A percentile compares a stretch with the other conserved stretches of the same genome.
These are phyloP conservation scores for Croton setiger DNA, from an alignment of 441 rosid genomes.

Conservation along the genomic window DNA sequence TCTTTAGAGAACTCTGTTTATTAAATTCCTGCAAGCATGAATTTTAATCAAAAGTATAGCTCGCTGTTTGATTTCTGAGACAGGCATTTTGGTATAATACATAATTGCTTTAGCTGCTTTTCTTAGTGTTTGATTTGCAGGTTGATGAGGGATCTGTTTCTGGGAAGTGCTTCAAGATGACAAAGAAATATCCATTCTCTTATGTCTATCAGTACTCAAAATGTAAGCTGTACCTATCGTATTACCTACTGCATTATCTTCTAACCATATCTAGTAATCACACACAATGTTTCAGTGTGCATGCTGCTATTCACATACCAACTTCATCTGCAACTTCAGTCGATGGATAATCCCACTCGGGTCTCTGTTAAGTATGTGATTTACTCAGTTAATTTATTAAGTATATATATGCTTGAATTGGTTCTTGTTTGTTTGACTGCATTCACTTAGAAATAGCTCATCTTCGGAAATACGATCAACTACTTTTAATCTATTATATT, in stretches of 20 bases:
- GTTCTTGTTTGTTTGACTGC: neutral
- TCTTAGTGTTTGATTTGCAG: slow-evolving; percentile 41
- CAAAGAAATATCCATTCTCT: slow-evolving; percentile 58
- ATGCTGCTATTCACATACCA: slow-evolving; percentile 72
- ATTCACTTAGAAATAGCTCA: neutral
- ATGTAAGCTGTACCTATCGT: slow-evolving; percentile 41
- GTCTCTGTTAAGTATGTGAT: slow-evolving; percentile 69
- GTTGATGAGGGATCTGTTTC: slow-evolving; percentile 54
- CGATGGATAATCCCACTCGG: slow-evolving; percentile 40
- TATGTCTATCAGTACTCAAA: slow-evolving; percentile 74
- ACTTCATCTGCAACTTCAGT: slow-evolving; percentile 58
- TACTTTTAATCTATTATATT: neutral
- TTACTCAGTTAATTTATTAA: neutral
- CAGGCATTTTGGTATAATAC: slow-evolving; percentile 2
- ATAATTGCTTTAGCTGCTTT: slow-evolving; percentile 20
- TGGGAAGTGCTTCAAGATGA: slow-evolving; percentile 49
- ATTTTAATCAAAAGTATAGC: neutral
- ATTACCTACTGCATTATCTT: slow-evolving; percentile 6
- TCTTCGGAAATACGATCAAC: neutral
- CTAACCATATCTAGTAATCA: slow-evolving; percentile 21
- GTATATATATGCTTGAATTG: neutral
- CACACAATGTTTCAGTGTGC: slow-evolving; percentile 50
- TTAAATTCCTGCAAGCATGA: neutral
- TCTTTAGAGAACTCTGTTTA: neutral
- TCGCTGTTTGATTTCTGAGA: neutral